A percentile compares a stretch with the other conserved stretches of the same genome.
phyloP scores from a whole-genome alignment of 2,329 filamentous ascomycete species.

The Cryphonectria nitschkei region DNA sequence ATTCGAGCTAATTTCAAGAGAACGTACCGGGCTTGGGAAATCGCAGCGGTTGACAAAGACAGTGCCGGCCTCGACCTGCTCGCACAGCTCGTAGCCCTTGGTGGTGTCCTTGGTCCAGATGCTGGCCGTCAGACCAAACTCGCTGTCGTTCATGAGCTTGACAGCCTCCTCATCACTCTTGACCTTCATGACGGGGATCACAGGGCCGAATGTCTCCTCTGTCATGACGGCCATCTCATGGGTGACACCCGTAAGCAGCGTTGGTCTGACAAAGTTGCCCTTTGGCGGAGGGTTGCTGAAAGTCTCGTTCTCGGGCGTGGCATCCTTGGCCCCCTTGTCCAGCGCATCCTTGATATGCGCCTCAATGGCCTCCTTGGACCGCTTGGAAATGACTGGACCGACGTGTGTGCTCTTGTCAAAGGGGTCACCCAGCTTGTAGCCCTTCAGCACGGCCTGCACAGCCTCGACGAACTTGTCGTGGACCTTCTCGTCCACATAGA shows the following conservation, averaged over 20 bases:
- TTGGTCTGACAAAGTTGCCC: constrained; percentile 89
- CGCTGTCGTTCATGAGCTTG: constrained; percentile 88
- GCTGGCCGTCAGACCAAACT: constrained; percentile 93
- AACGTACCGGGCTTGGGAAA: constrained; percentile 82
- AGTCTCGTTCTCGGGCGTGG: constrained; percentile 79
- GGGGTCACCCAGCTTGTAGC: constrained; percentile 89
- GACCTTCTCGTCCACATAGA: constrained; percentile 86
- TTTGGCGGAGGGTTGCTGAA: constrained; percentile 74
- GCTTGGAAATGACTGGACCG: constrained; percentile 85
- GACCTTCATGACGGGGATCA: constrained; percentile 90
- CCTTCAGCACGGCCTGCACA: constrained; percentile 76
- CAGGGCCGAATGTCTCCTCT: constrained; percentile 92
- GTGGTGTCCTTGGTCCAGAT: constrained; percentile 92
- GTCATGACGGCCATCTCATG: constrained; percentile 89
- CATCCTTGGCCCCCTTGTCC: constrained; percentile 79
- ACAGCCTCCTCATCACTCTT: constrained; percentile 80
- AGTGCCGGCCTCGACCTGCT: constrained; percentile 86
- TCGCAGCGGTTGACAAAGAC: constrained; percentile 96
- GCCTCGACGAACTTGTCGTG: constrained; percentile 82
- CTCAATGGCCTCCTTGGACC: constrained; percentile 75
- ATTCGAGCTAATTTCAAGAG: neutral
- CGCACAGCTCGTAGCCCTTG: constrained; percentile 74
- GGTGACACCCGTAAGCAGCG: constrained; percentile 75
- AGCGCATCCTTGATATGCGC: constrained; percentile 82
- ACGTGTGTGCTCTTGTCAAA: constrained; percentile 78